phyloP scores from a whole-genome alignment of 805 yeast species.

The Yarrowia sp. region DNA sequence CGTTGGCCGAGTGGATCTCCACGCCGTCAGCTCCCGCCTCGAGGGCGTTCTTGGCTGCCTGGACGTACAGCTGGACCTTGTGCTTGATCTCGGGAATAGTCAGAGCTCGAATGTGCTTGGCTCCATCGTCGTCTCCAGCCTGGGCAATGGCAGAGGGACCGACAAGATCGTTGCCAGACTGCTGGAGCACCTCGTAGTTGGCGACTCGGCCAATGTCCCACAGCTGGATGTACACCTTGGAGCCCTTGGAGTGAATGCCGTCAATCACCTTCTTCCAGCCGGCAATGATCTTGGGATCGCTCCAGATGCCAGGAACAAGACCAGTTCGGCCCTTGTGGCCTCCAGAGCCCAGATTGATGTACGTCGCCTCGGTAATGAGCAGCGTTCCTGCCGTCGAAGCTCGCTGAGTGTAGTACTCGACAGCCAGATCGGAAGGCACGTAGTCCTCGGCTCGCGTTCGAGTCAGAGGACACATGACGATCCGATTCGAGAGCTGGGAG shows the following conservation, averaged over 20 bases:
- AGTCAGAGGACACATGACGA: slow-evolving; percentile 54
- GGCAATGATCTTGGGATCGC: slow-evolving; percentile 70
- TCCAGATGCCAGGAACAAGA: slow-evolving; percentile 48
- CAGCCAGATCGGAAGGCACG: slow-evolving; percentile 48
- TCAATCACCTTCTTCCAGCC: slow-evolving; percentile 64
- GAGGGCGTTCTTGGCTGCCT: slow-evolving; percentile 53
- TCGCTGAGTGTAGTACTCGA: slow-evolving; percentile 55
- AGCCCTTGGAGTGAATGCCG: slow-evolving; percentile 45
- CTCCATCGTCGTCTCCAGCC: slow-evolving; percentile 23
- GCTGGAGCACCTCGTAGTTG: background rate
- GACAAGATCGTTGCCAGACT: background rate
- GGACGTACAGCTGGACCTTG: slow-evolving; percentile 46
- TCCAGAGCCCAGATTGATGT: slow-evolving; percentile 1
- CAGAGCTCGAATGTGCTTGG: slow-evolving; percentile 38
- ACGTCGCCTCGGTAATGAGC: slow-evolving; percentile 57
- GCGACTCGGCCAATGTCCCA: slow-evolving; percentile 47
- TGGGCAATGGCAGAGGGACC: slow-evolving; percentile 26
- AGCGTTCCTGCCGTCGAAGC: slow-evolving; percentile 57
- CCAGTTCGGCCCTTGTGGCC: slow-evolving; percentile 34
- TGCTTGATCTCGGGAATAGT: slow-evolving; percentile 46
- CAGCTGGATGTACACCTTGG: slow-evolving; percentile 44
- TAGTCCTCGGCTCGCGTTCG: slow-evolving; percentile 42
- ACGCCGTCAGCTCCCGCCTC: slow-evolving; percentile 61
- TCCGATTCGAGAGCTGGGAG: slow-evolving; percentile 40
- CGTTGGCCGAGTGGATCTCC: slow-evolving; percentile 65